phyloP scores from a whole-genome alignment of 2,329 filamentous ascomycete genomes.

The Trichoderma aggressivum region DNA sequence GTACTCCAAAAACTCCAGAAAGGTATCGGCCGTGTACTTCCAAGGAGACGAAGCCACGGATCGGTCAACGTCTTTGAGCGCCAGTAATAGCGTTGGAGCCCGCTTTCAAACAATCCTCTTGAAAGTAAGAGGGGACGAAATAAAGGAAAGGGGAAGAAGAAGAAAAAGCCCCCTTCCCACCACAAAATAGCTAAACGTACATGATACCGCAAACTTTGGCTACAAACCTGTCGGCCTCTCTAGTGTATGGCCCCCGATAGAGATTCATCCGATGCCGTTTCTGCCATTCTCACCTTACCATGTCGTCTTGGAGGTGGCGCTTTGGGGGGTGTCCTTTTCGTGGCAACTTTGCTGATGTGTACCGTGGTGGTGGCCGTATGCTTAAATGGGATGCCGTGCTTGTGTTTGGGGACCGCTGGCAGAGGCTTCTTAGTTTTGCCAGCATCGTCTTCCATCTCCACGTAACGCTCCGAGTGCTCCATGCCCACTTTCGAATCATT shows the following conservation, averaged over 20 bases:
- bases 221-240: background rate
- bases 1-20: slow-evolving; percentile 9
- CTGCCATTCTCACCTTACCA: slow-evolving; percentile 40
- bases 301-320: slow-evolving; percentile 46
- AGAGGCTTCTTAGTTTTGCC: slow-evolving; percentile 43
- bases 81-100: background rate
- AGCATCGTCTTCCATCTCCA: slow-evolving; percentile 25
- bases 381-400: slow-evolving; percentile 49
- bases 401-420: slow-evolving; percentile 55
- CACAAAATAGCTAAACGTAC: background rate
- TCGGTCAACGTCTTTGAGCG: background rate
- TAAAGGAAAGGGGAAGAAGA: background rate
- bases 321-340: slow-evolving; percentile 44
- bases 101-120: background rate
- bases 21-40: background rate
- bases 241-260: background rate
- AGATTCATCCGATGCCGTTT: slow-evolving; percentile 29
- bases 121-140: background rate
- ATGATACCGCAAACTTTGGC: background rate
- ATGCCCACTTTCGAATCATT: background rate
- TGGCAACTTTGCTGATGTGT: slow-evolving; percentile 27
- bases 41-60: background rate
- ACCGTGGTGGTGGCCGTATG: slow-evolving; percentile 32
- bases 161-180: background rate
- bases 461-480: background rate